phyloP scores from a whole-genome alignment of 352 stramenopile species.

The Phytophthora europaea region DNA sequence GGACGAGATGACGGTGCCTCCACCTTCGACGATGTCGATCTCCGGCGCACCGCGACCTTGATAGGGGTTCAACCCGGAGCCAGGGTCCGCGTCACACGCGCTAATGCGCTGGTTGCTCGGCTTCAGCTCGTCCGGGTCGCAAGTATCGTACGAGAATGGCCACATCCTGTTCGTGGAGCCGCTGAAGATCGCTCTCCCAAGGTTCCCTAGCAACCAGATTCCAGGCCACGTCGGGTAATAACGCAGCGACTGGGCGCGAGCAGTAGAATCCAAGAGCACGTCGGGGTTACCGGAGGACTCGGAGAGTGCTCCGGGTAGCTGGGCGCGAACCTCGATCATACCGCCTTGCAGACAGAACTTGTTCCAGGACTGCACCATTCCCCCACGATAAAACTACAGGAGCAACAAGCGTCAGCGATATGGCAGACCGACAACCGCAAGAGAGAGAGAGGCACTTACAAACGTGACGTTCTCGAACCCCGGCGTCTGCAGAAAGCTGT shows the following conservation, averaged over 20 bases:
- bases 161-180: constrained; percentile 93
- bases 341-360: constrained; percentile 95
- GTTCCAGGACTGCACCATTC: constrained; percentile 94
- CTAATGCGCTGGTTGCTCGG: constrained; percentile 66
- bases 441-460: constrained; percentile 25
- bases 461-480: constrained; percentile 52
- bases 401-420: constrained; percentile 47
- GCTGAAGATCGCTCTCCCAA: constrained; percentile 94
- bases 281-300: constrained; percentile 56
- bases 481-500: constrained; percentile 48
- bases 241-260: constrained; percentile 33
- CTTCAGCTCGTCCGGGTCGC: constrained; percentile 54
- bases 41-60: constrained; percentile 92
- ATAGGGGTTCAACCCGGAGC: constrained; percentile 89
- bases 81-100: constrained; percentile 89
- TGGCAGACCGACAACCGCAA: constrained; percentile 25
- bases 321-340: constrained; percentile 85
- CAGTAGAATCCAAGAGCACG: constrained; percentile 44
- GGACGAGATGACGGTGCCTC: constrained; percentile 77
- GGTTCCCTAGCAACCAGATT: constrained; percentile 92
- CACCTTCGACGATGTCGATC: constrained; percentile 95
- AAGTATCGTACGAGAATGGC: constrained; percentile 95
- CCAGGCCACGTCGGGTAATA: constrained; percentile 90
- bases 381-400: constrained; percentile 64
- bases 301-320: constrained; percentile 74